phyloP scores from a whole-genome alignment of 306 rosid species.

The Cucumis hystrix region DNA sequence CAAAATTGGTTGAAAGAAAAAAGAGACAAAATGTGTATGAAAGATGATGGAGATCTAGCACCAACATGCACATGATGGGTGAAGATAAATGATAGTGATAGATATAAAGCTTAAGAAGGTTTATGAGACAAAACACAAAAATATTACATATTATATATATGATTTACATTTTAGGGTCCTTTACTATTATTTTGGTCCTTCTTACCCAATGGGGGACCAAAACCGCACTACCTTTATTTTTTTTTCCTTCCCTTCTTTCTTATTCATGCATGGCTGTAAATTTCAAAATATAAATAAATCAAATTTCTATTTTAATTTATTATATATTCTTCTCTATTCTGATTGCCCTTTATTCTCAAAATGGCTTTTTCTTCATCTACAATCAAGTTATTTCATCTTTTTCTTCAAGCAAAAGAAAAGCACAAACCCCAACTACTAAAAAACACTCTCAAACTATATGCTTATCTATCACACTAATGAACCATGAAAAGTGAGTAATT shows the following conservation, averaged over 20 bases:
- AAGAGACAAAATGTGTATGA: not conserved
- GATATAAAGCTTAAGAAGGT: conserved; percentile 25
- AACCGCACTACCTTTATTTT: not conserved
- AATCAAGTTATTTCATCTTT: not conserved
- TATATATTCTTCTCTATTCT: not conserved
- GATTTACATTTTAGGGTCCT: conserved; percentile 8
- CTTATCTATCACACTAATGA: not conserved
- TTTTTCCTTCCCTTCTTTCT: not conserved
- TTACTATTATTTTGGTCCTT: conserved; percentile 18
- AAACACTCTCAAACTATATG: too few species aligned
- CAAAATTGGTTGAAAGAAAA: not conserved
- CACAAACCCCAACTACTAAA: not conserved
- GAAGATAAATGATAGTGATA: conserved; percentile 30
- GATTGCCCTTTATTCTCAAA: not conserved
- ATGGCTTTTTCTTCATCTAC: not conserved
- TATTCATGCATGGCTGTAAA: not conserved
- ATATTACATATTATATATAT: conserved; percentile 19
- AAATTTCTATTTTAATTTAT: too few species aligned
- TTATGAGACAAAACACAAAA: conserved; percentile 16
- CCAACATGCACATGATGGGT: conserved; percentile 35
- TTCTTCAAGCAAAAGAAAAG: conserved; percentile 1
- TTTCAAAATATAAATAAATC: not conserved
- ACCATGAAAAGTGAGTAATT: not conserved
- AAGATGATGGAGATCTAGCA: conserved; percentile 30
- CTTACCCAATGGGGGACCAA: conserved; percentile 33